Evolutionary conservation across 176 grass and related monocot species (phyloP), one percentile per base, ranked within the genome.

Genomic region (Raddia distichophylla): DNA sequence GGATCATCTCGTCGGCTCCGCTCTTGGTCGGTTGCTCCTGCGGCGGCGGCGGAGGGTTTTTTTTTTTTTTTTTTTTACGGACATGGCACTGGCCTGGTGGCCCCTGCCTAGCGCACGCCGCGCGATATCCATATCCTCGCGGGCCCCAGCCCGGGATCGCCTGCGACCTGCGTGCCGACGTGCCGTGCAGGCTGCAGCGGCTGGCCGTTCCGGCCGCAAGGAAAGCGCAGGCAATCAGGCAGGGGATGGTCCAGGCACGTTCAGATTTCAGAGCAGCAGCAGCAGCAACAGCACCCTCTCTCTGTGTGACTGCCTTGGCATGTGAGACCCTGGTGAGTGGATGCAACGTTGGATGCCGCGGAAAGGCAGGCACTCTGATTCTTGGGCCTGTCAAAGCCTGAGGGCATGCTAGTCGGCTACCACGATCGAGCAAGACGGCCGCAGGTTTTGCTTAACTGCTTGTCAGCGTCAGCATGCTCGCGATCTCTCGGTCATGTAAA

Each of bases 81-180:
- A 40, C 37, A 40, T 27, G 27, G 27, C 27, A 27, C 27, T 27
- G 37, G 37, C 37, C n/a, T n/a, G n/a, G n/a, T n/a, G n/a, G n/a
- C n/a, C n/a, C 37, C 27, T 27, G 27, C 27, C 27, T 27, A 40
- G 37, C 37, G 37, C 37, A 40, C 37, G 37, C 37, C 2, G 37
- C 37, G 37, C 37, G 37, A 40, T 40, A 40, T 71, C 20, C 19
- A 40, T 40, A 40, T 71, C 20, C 19, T 1, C 59, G 20, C 46
- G 69, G 59, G 49, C 7, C 11, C 50, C 76, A 42, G 76, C 20
- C 0, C 17, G 55, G 64, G 69, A 86, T 86, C 62, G 2, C 53
- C 6, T 7, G 27, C 27, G 27, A 27, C 19, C 73, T 19, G 33
- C 27, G 33, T 40, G 27, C 27, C 27, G 27, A 16, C 27, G 33